Evolutionary conservation across 2,329 filamentous ascomycete genomes (phyloP).

Genomic region (Fusarium agapanthi): DNA sequence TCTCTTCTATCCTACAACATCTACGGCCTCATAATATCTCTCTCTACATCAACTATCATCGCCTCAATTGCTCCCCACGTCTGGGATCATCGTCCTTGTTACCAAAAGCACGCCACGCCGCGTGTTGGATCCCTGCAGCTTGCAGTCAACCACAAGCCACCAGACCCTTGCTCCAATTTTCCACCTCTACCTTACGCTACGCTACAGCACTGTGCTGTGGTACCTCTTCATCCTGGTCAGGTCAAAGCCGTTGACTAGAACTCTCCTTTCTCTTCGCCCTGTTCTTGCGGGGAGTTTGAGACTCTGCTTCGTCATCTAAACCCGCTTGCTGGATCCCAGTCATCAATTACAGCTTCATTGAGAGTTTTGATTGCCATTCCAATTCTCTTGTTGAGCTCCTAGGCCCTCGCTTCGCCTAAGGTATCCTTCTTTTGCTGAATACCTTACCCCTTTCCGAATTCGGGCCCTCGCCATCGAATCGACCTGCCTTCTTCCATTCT

Average conservation of each 20-base stretch:
- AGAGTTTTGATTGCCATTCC: neutral
- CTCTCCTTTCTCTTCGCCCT: constrained; percentile 40
- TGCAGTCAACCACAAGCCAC: constrained; percentile 38
- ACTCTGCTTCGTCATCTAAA: constrained; percentile 41
- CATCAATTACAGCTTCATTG: constrained; percentile 15
- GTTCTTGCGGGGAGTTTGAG: constrained; percentile 42
- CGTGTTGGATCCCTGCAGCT: constrained; percentile 35
- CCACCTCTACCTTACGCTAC: constrained; percentile 31
- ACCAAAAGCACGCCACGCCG: constrained; percentile 41
- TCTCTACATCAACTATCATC: neutral
- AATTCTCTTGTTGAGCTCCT: constrained; percentile 9
- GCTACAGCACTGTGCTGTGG: neutral
- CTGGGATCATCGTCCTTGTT: constrained; percentile 19
- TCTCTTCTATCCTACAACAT: neutral
- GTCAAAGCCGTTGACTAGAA: constrained; percentile 33
- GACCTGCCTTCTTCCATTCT: constrained; percentile 3
- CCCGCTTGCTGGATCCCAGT: constrained; percentile 27
- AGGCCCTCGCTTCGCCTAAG: constrained; percentile 3
- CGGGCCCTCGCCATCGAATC: constrained; percentile 20
- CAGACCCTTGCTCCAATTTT: constrained; percentile 41
- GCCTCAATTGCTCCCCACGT: constrained; percentile 24
- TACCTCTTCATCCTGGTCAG: constrained; percentile 23
- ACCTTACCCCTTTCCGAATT: constrained; percentile 19
- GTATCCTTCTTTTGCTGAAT: constrained; percentile 3
- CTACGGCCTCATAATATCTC: neutral